phyloP scores from a whole-genome alignment of 768 basidiomycete species.

The Kwoniella dendrophila region DNA sequence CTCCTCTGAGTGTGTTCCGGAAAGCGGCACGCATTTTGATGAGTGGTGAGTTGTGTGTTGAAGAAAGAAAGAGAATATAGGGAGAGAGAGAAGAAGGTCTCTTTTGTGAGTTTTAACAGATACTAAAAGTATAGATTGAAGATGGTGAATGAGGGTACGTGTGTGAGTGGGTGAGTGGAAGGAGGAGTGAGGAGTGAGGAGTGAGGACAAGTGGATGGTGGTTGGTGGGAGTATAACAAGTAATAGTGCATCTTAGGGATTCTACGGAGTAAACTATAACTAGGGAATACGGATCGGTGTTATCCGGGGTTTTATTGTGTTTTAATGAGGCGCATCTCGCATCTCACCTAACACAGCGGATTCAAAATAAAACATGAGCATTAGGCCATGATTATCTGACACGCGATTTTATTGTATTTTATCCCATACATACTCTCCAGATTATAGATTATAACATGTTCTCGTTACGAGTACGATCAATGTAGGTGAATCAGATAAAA shows the following conservation, averaged over 20 bases:
- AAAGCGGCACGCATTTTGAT: constrained; percentile 49
- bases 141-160: constrained; percentile 11
- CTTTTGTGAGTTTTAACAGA: constrained; percentile 23
- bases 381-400: neutral
- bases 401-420: constrained; percentile 1
- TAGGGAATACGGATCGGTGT: constrained; percentile 32
- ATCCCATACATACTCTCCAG: neutral
- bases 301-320: constrained; percentile 19
- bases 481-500: neutral
- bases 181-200: constrained; percentile 11
- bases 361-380: neutral
- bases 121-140: constrained; percentile 14
- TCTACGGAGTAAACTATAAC: constrained; percentile 6
- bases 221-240: constrained; percentile 1
- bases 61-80: constrained; percentile 20
- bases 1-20: constrained; percentile 39
- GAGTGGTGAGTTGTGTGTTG: constrained; percentile 48
- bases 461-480: too few relatives aligned
- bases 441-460: too few relatives aligned
- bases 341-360: too few relatives aligned
- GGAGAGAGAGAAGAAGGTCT: constrained; percentile 23
- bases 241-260: neutral
- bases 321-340: neutral
- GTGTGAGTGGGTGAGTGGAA: constrained; percentile 3
- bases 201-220: constrained; percentile 2